These are phyloP conservation scores for Colletotrichum orchidophilum DNA, from an alignment of 2,329 filamentous ascomycete species.

Conservation along the genomic window DNA sequence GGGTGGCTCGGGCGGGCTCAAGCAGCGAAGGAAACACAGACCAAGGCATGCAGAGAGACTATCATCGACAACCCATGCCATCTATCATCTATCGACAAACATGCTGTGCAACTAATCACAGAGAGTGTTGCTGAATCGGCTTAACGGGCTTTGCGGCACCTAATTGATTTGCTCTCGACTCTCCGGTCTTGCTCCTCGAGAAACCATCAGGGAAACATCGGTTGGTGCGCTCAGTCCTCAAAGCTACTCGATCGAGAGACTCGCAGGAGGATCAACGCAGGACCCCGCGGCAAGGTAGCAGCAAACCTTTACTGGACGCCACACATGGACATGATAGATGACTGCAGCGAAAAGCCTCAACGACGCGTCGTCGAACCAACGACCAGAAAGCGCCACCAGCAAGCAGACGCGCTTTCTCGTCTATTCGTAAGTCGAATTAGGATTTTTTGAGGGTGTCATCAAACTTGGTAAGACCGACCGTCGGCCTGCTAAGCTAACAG, in stretches of 20 bases:
- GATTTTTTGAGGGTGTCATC: neutral
- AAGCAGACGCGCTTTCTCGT: neutral
- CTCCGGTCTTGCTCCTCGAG: neutral
- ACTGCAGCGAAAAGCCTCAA: constrained; percentile 19
- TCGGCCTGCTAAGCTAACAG: neutral
- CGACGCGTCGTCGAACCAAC: constrained; percentile 20
- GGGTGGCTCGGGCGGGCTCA: neutral
- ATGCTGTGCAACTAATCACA: neutral
- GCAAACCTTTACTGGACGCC: neutral
- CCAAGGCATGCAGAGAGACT: neutral
- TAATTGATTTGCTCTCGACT: constrained; percentile 8
- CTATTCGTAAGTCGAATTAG: constrained; percentile 1
- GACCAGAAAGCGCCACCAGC: constrained; percentile 13
- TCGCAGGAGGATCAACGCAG: constrained; percentile 20
- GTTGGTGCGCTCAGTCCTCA: neutral
- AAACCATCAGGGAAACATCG: constrained; percentile 2
- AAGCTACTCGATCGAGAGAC: constrained; percentile 18
- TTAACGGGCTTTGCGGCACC: neutral
- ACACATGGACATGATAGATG: neutral
- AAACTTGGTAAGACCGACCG: neutral
- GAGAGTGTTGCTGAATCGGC: neutral
- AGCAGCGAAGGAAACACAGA: neutral
- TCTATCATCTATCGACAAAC: constrained; percentile 13
- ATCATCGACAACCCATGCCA: neutral
- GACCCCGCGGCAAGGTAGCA: constrained; percentile 1